A percentile compares a stretch with the other conserved stretches of the same genome.
These are phyloP conservation scores for Aspergillus incahuasiensis DNA, from an alignment of 495 filamentous ascomycete species.

Conservation along the genomic window DNA sequence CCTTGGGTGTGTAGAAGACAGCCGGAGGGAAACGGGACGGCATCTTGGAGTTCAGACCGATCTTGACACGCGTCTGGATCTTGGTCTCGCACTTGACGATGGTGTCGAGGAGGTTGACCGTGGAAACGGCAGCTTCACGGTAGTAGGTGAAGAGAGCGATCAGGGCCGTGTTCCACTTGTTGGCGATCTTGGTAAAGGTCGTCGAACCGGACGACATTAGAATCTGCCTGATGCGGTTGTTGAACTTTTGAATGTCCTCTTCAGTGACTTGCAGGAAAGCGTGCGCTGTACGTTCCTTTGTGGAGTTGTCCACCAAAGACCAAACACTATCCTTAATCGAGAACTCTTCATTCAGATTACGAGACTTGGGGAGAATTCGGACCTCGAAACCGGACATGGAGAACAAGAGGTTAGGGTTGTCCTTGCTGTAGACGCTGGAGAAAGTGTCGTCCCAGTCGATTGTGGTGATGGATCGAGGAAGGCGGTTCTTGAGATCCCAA, in stretches of 20 bases:
- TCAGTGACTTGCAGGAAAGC: slow-evolving; percentile 98
- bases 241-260: slow-evolving; percentile 98
- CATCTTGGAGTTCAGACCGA: slow-evolving; percentile 99
- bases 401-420: slow-evolving; percentile 96
- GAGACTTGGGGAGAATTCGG: slow-evolving; percentile 90
- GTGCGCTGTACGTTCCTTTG: slow-evolving; percentile 94
- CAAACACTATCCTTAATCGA: slow-evolving; percentile 96
- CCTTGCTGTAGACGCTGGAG: slow-evolving; percentile 96
- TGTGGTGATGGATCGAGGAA: slow-evolving; percentile 91
- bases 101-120: slow-evolving; percentile 90
- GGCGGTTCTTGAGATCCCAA: slow-evolving; percentile 97
- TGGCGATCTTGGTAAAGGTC: slow-evolving; percentile 99
- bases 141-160: slow-evolving; percentile 99
- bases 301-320: slow-evolving; percentile 93
- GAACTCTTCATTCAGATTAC: slow-evolving; percentile 95
- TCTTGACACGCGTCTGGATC: slow-evolving; percentile 99
- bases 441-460: slow-evolving; percentile 99
- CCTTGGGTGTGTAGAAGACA: slow-evolving; percentile 99
- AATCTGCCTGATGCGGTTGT: slow-evolving; percentile 97
- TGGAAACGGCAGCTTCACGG: slow-evolving; percentile 96
- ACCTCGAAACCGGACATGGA: slow-evolving; percentile 99
- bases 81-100: slow-evolving; percentile 99
- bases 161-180: slow-evolving; percentile 98
- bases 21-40: slow-evolving; percentile 97
- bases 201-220: slow-evolving; percentile 98